Evolutionary conservation across 208 protist species (phyloP), one percentile per base, ranked within the genome.

Genomic region (Trypanosoma congolense): DNA sequence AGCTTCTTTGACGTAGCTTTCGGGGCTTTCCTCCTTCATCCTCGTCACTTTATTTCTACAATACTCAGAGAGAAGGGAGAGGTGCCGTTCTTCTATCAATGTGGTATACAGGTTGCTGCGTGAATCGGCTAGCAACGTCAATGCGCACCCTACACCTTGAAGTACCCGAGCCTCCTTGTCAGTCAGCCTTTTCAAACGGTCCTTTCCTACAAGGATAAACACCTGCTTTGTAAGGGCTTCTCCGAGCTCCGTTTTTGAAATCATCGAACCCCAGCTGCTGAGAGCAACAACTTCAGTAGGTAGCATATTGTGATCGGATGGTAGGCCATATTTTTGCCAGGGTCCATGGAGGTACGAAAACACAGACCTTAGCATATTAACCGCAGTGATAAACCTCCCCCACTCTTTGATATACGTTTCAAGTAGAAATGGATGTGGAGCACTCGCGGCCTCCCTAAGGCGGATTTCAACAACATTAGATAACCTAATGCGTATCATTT

Each of bases 341-440:
- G 68, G 75, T 73, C 82, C 83, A 64, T 93, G 86, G 44, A 87
- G 58, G 48, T 88, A 93, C 22, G 77, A 87, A 69, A 93, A 93
- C 25, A 75, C 66, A 24, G 69, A 61, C 57, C 79, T 83, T 14
- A 88, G 56, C 2, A 80, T 47, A 50, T 93, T 90, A 8, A 85
- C 73, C 2, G 64, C 74, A 2, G 71, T 70, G 24, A 76, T 78
- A 61, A 80, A 90, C 53, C 73, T 77, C 29, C 87, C 77, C 61
- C 77, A 90, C 3, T 70, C 62, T 29, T 76, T 70, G 14, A 90
- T 25, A 53, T 90, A 93, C 0, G 50, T 61, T n/a, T 60, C 18
- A 41, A 51, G 83, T 56, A 68, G 75, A 45, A 10, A 65, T 49
- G 51, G 12, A 55, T 46, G 24, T 70, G 52, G 14, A 60, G 49